Percentiles rank a stretch among this genome's conserved stretches.
Conservation (phyloP, 768 basidiomycete genomes). For the Amanita rimosa region DNA sequence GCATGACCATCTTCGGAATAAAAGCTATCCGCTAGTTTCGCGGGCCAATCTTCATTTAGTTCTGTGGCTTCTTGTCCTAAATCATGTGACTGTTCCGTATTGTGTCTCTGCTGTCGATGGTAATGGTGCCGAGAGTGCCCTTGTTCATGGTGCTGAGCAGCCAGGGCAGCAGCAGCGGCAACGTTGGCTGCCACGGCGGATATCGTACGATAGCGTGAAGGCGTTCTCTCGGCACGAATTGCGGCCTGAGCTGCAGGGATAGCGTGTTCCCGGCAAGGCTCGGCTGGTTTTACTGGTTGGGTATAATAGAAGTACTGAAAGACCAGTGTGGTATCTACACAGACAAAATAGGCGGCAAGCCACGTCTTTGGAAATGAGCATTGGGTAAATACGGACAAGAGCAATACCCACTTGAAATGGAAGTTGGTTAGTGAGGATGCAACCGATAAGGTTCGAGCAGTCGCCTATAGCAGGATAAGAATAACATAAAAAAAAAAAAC, state of each 20-base stretch:
- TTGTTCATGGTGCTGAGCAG: conserved; percentile 48
- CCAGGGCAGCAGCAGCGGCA: conserved; percentile 60
- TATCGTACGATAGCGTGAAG: conserved; percentile 57
- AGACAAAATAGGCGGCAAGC: conserved; percentile 86
- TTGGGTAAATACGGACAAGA: conserved; percentile 3
- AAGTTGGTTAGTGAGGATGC: conserved; percentile 83
- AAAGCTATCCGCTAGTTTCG: conserved; percentile 62
- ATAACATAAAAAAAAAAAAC: background rate
- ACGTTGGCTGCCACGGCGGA: conserved; percentile 64
- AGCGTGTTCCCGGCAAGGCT: conserved; percentile 28
- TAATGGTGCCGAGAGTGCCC: conserved; percentile 17
- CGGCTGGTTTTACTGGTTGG: conserved; percentile 21
- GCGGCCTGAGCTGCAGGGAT: conserved; percentile 36
- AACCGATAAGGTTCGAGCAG: conserved; percentile 85
- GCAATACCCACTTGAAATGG: conserved; percentile 73
- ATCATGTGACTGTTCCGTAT: conserved; percentile 15
- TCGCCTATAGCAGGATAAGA: conserved; percentile 47
- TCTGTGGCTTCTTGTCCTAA: conserved; percentile 12
- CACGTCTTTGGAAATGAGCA: conserved; percentile 45
- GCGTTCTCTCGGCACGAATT: conserved; percentile 28
- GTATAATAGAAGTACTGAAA: conserved; percentile 77
- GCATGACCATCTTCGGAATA: conserved; percentile 57
- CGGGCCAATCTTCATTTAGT: conserved; percentile 39
- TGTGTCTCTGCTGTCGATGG: conserved; percentile 18
- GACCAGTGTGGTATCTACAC: conserved; percentile 68